These are phyloP conservation scores for Barnettozyma populi DNA, from an alignment of 805 yeast species.

Conservation along the genomic window DNA sequence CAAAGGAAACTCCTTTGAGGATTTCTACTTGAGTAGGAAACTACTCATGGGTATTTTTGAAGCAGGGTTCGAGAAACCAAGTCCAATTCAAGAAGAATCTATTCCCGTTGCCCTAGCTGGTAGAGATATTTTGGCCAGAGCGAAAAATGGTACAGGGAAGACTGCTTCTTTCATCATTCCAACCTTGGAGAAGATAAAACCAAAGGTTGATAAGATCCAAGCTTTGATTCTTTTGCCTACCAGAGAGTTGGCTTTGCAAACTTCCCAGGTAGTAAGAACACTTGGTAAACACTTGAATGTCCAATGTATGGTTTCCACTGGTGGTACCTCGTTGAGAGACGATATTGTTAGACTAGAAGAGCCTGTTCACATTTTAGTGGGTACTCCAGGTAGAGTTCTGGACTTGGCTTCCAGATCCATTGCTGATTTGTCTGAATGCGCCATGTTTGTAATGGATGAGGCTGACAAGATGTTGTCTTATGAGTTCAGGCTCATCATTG, in stretches of 20 bases:
- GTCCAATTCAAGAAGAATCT: constrained; percentile 96
- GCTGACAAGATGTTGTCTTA: constrained; percentile 94
- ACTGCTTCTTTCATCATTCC: constrained; percentile 98
- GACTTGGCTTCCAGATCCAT: constrained; percentile 86
- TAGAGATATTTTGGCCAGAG: constrained; percentile 93
- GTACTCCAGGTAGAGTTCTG: constrained; percentile 96
- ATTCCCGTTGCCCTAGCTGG: constrained; percentile 95
- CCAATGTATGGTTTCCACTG: constrained; percentile 96
- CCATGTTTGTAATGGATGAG: constrained; percentile 94
- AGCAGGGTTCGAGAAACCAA: constrained; percentile 97
- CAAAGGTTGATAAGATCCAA: constrained; percentile 79
- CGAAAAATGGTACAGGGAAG: constrained; percentile 98
- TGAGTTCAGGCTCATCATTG: constrained; percentile 83
- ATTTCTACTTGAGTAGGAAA: constrained; percentile 86
- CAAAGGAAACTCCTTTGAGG: constrained; percentile 88
- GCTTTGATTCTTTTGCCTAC: constrained; percentile 94
- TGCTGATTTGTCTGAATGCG: constrained; percentile 83
- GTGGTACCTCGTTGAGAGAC: constrained; percentile 92
- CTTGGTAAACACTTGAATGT: constrained; percentile 89
- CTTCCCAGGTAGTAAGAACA: constrained; percentile 95
- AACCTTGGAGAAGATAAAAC: constrained; percentile 80
- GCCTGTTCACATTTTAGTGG: constrained; percentile 90
- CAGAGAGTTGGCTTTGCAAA: constrained; percentile 95
- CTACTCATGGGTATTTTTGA: constrained; percentile 97
- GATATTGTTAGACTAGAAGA: constrained; percentile 91